Conservation (phyloP, 352 stramenopile species). For the Heterotrichella gracilis region DNA sequence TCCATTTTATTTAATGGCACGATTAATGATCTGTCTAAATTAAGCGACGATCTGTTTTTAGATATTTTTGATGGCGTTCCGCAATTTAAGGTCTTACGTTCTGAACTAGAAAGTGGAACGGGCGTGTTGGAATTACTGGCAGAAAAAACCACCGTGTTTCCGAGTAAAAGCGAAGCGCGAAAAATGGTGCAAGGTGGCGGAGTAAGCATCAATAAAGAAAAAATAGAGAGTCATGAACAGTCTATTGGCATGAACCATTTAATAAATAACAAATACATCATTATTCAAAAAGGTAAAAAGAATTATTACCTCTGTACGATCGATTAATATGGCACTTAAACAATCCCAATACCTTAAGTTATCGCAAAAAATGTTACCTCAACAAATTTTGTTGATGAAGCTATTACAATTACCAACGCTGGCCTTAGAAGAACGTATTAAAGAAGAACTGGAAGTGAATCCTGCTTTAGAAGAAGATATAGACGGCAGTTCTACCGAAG, state of each 20-base stretch:
- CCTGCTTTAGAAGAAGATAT: background rate
- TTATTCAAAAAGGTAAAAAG: slow-evolving; percentile 5
- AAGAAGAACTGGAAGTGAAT: background rate
- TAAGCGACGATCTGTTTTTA: background rate
- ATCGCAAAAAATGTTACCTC: background rate
- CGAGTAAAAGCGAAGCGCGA: background rate
- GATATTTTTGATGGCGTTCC: background rate
- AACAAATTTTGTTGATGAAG: slow-evolving; percentile 9
- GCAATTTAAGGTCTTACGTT: background rate
- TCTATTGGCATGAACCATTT: background rate
- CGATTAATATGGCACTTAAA: background rate
- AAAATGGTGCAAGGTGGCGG: background rate
- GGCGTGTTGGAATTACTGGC: background rate
- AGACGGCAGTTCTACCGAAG: background rate
- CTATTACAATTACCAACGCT: background rate
- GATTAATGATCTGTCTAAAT: background rate
- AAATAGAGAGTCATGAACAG: background rate
- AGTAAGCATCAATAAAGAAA: background rate
- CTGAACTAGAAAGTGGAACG: background rate
- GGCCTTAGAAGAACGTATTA: background rate
- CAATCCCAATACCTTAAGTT: background rate
- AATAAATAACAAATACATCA: background rate
- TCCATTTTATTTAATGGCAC: background rate
- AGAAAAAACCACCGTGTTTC: background rate
- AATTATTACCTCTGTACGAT: background rate